Evolutionary conservation across 768 basidiomycete species (phyloP).

Genomic region (Boletus sp.): DNA sequence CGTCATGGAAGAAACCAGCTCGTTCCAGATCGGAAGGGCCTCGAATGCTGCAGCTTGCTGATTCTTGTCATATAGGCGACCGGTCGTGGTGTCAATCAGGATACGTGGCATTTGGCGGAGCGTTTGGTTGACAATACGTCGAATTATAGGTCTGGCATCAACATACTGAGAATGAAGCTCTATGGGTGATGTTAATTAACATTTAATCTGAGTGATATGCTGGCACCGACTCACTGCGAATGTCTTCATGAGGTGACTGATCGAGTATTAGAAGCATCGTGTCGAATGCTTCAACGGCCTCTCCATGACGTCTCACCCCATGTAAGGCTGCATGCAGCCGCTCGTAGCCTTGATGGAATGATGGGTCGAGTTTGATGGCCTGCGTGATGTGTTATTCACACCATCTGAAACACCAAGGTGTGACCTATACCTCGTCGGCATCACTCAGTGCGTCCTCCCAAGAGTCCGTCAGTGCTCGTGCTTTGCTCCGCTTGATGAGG

Average conservation of each 20-base stretch:
- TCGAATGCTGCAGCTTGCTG: slow-evolving; percentile 10
- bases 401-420: not conserved
- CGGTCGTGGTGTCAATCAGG: slow-evolving; percentile 4
- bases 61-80: slow-evolving; percentile 7
- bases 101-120: slow-evolving; percentile 2
- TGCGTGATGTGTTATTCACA: not conserved
- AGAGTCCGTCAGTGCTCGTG: not conserved
- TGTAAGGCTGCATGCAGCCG: slow-evolving; percentile 1
- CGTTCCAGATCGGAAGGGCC: not conserved
- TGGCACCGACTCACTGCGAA: slow-evolving; percentile 3
- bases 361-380: slow-evolving; percentile 6
- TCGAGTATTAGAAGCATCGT: slow-evolving; percentile 3
- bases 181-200: not conserved
- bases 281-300: not conserved
- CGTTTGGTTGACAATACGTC: not conserved
- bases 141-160: not conserved
- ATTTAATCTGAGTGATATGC: too few species aligned
- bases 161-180: slow-evolving; percentile 1
- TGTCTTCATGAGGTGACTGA: not conserved
- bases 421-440: slow-evolving; percentile 4
- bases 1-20: slow-evolving; percentile 7
- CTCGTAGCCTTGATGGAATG: not conserved
- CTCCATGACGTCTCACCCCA: not conserved
- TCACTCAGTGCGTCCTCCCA: slow-evolving; percentile 5
- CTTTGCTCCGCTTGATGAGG: slow-evolving; percentile 5